Percentiles rank a stretch among this genome's conserved stretches.
These are phyloP conservation scores for Candida berthetii DNA, from an alignment of 805 yeast species.

Conservation along the genomic window DNA sequence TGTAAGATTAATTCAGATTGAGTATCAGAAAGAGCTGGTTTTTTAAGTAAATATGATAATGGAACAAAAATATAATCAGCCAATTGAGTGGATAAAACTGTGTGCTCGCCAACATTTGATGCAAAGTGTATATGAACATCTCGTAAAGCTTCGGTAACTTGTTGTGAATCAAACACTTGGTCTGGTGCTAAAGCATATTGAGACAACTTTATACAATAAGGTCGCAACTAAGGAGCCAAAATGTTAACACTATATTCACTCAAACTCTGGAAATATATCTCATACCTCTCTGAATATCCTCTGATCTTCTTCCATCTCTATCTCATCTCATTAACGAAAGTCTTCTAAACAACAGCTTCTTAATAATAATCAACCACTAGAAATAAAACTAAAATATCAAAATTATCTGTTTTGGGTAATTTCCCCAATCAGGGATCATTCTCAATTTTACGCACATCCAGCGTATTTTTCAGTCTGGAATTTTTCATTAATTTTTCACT, in stretches of 20 bases:
- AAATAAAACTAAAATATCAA: no score
- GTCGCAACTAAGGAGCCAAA: slow-evolving; percentile 22
- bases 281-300: slow-evolving; percentile 1
- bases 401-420: no score
- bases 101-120: slow-evolving; percentile 1
- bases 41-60: slow-evolving; percentile 44
- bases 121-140: slow-evolving; percentile 23
- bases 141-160: slow-evolving; percentile 25
- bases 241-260: no score
- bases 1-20: slow-evolving; percentile 39
- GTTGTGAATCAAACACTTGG: slow-evolving; percentile 23
- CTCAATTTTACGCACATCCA: neutral
- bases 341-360: no score
- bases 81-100: slow-evolving; percentile 28
- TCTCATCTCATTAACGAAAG: no score
- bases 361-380: no score
- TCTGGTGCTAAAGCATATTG: slow-evolving; percentile 35
- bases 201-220: slow-evolving; percentile 38
- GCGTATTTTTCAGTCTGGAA: neutral
- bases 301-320: slow-evolving; percentile 2
- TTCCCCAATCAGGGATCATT: no score
- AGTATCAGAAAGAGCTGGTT: slow-evolving; percentile 37
- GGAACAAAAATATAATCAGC: slow-evolving; percentile 65
- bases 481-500: no score
- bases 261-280: slow-evolving; percentile 4